Conservation (phyloP, 2,329 filamentous ascomycete genomes). For the Aspergillus sp. region DNA sequence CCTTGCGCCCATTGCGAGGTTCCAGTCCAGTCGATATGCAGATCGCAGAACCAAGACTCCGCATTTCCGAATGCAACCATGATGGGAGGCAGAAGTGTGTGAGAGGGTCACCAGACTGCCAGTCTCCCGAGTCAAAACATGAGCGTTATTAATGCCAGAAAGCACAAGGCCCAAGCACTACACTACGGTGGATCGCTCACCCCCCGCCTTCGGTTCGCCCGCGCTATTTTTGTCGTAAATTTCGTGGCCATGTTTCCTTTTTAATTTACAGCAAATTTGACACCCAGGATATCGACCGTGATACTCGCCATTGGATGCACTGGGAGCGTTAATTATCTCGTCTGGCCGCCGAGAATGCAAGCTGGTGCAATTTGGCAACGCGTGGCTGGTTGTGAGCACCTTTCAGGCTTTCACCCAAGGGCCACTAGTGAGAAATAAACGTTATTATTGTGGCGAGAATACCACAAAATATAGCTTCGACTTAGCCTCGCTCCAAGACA, state of each 20-base stretch:
- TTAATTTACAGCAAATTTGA: too few species aligned
- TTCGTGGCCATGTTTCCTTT: too few species aligned
- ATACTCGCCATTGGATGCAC: too few species aligned
- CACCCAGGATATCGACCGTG: too few species aligned
- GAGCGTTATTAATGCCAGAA: constrained; percentile 4
- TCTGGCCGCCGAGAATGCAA: background rate
- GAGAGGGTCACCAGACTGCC: background rate
- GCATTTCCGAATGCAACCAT: background rate
- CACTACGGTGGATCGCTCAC: too few species aligned
- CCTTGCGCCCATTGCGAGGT: constrained; percentile 3
- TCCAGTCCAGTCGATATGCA: constrained; percentile 11
- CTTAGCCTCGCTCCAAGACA: constrained; percentile 6
- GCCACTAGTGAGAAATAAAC: constrained; percentile 8
- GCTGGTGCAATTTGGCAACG: background rate
- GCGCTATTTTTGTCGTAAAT: background rate
- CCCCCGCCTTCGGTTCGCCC: constrained; percentile 14
- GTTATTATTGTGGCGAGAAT: constrained; percentile 2
- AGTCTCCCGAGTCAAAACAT: background rate
- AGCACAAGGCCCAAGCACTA: too few species aligned
- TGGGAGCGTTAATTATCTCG: background rate
- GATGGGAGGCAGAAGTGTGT: background rate
- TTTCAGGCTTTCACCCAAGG: constrained; percentile 5
- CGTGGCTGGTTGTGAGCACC: background rate
- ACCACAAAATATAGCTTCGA: background rate
- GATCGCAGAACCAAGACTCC: background rate